Evolutionary conservation across 129 eudicot species (phyloP).

Genomic region (Gnaphalium uliginosum): DNA sequence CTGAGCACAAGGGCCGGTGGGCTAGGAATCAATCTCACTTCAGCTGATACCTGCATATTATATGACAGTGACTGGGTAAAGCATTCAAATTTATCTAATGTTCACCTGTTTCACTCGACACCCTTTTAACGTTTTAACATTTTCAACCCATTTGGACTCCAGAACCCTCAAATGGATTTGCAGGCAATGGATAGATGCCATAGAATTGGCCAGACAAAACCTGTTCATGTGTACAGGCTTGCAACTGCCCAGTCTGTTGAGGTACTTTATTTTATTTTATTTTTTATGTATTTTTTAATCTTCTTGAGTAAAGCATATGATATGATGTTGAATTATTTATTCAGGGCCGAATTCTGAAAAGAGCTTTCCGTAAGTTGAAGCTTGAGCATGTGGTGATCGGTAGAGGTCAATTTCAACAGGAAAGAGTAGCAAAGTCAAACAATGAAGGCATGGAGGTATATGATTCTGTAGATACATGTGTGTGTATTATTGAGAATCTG

Average conservation of each 20-base stretch:
- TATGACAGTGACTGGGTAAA: constrained; percentile 98
- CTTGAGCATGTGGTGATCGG: constrained; percentile 99
- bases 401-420: constrained; percentile 93
- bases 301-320: background rate
- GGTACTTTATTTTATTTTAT: constrained; percentile 34
- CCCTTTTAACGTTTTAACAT: constrained; percentile 3
- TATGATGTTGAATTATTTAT: constrained; percentile 15
- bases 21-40: constrained; percentile 91
- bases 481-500: background rate
- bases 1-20: constrained; percentile 99
- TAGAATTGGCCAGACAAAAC: constrained; percentile 97
- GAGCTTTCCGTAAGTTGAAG: constrained; percentile 94
- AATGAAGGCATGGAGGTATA: constrained; percentile 48
- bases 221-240: constrained; percentile 96
- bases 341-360: constrained; percentile 92
- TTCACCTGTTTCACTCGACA: background rate
- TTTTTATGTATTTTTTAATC: background rate
- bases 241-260: constrained; percentile 96
- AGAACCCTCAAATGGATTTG: constrained; percentile 99
- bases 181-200: constrained; percentile 99
- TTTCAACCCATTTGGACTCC: constrained; percentile 33
- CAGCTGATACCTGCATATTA: constrained; percentile 94
- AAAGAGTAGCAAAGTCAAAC: constrained; percentile 43
- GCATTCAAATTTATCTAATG: constrained; percentile 1
- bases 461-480: background rate